Conservation (phyloP, 2,329 filamentous ascomycete genomes). For the Penicillium sp. region DNA sequence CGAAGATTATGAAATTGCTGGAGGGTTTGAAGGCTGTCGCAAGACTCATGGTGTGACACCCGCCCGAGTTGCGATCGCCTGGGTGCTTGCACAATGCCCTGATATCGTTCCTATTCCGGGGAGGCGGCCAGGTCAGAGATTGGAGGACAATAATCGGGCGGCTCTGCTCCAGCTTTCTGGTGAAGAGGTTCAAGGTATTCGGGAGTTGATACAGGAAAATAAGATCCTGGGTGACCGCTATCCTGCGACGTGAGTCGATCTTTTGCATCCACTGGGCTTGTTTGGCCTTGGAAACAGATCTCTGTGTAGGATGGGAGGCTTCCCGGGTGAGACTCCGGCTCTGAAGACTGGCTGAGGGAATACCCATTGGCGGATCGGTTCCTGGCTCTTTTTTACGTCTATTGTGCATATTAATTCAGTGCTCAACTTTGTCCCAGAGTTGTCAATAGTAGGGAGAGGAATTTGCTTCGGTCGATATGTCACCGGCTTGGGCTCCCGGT, state of each 20-base stretch:
- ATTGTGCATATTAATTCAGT: too few relatives aligned
- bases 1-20: conserved; percentile 57
- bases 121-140: not conserved
- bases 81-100: not conserved
- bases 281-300: not conserved
- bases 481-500: too few relatives aligned
- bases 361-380: too few relatives aligned
- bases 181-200: not conserved
- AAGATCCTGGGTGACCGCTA: not conserved
- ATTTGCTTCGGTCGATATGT: too few relatives aligned
- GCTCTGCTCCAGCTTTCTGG: not conserved
- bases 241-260: not conserved
- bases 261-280: not conserved
- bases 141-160: not conserved
- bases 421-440: too few relatives aligned
- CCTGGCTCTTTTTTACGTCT: too few relatives aligned
- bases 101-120: not conserved
- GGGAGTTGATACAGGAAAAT: not conserved
- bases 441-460: too few relatives aligned
- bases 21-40: conserved; percentile 53
- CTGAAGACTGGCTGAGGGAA: not conserved
- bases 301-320: not conserved
- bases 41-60: conserved; percentile 57
- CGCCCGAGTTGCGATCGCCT: conserved; percentile 40
- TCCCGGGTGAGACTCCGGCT: not conserved